Percentiles rank a stretch among this genome's conserved stretches.
These are phyloP conservation scores for Cucumis cinereus DNA, from an alignment of 306 rosid species.

Conservation along the genomic window DNA sequence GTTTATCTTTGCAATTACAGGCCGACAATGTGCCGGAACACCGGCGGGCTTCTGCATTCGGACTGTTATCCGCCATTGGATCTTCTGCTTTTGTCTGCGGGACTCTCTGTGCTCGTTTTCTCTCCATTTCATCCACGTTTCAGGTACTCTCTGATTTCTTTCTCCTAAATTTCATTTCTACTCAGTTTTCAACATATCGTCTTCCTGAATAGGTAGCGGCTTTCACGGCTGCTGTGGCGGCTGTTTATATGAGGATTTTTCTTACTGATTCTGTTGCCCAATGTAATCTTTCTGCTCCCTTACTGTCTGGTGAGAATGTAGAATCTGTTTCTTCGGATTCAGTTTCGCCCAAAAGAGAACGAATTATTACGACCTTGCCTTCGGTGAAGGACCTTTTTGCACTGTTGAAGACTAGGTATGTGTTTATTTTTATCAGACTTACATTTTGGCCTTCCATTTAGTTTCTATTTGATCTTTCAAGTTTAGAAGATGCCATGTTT, in stretches of 20 bases:
- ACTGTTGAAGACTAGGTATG: slow-evolving; percentile 51
- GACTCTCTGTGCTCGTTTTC: slow-evolving; percentile 69
- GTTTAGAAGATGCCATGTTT: no score
- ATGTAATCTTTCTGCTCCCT: slow-evolving; percentile 30
- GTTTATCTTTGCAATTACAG: slow-evolving; percentile 22
- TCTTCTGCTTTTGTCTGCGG: slow-evolving; percentile 74
- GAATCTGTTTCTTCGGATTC: slow-evolving; percentile 11
- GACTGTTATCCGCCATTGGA: slow-evolving; percentile 58
- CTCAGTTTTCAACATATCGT: not conserved
- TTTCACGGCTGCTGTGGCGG: slow-evolving; percentile 34
- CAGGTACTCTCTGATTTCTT: slow-evolving; percentile 29
- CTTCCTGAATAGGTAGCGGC: slow-evolving; percentile 44
- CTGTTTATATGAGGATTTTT: slow-evolving; percentile 58
- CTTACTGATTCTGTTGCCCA: slow-evolving; percentile 52
- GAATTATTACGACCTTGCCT: slow-evolving; percentile 26
- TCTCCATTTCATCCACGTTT: slow-evolving; percentile 54
- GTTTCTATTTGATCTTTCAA: not conserved
- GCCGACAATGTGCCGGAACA: slow-evolving; percentile 75
- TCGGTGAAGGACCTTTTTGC: slow-evolving; percentile 41
- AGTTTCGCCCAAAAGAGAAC: slow-evolving; percentile 14
- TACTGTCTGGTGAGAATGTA: slow-evolving; percentile 30
- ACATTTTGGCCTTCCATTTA: not conserved
- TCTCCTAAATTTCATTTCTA: not conserved
- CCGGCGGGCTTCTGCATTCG: slow-evolving; percentile 54
- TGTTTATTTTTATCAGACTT: not conserved